Evolutionary conservation across 108 stramenopile genomes (phyloP).

Genomic region (Mediolabrus comicus): DNA sequence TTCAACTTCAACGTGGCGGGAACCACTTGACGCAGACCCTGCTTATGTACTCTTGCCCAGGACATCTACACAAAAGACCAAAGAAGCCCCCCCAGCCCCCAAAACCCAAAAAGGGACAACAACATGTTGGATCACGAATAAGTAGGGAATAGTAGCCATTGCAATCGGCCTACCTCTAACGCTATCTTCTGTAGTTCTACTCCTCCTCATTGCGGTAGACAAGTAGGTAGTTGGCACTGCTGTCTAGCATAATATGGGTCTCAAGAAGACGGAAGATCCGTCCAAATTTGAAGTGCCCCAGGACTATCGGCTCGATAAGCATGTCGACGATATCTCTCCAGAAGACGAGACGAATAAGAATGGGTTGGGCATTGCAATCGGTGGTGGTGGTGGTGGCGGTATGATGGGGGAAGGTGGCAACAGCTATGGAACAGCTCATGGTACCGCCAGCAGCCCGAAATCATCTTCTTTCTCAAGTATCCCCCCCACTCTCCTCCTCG

Average conservation of each 20-base stretch:
- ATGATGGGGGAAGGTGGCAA: background rate
- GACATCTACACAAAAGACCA: no score
- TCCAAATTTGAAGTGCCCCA: background rate
- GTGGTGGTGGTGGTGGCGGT: background rate
- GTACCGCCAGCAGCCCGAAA: background rate
- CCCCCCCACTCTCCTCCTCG: slow-evolving; percentile 20
- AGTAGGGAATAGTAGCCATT: no score
- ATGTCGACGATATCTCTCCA: background rate
- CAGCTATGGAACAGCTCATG: background rate
- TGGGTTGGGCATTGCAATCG: background rate
- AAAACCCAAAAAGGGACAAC: no score
- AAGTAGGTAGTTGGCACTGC: no score
- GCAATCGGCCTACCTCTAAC: no score
- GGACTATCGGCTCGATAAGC: background rate
- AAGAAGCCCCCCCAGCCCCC: no score
- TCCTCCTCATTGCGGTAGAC: no score
- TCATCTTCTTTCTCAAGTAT: slow-evolving; percentile 1
- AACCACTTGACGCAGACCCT: no score
- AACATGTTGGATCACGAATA: no score
- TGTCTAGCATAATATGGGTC: background rate
- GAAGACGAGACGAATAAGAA: background rate
- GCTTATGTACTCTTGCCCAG: no score
- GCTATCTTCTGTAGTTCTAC: no score
- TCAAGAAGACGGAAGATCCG: background rate
- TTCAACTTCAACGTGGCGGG: no score